Base-by-base conservation (phyloP, 768 basidiomycete species). In the Filobasidium floriforme region DNA sequence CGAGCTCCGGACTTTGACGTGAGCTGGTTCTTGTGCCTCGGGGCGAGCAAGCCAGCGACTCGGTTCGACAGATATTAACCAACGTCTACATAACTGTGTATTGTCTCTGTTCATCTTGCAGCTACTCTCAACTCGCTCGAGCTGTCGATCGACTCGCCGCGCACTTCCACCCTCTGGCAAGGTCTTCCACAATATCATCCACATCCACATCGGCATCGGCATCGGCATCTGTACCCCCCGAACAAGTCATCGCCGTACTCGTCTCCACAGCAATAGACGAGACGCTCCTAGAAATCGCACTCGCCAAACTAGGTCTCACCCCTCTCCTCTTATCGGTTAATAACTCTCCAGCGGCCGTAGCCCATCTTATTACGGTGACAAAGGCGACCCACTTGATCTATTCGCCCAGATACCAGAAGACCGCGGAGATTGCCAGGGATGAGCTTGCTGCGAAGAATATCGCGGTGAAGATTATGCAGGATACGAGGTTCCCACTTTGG, bases 291-390 rank as follows among this genome's bases (percentile, higher is more conserved):
- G 80, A 82, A 66, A 77, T 81, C 57, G 81, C 81, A 1, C 77
- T 82, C 15, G 75, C 77, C 24, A 82, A 81, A 70, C 72, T 82
- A 60, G 81, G 79, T 26, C 72, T 81, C 14, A 70, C 79, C 10
- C 70, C 81, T 15, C 73, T 82, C 14, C 71, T 82, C 1, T 65
- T 82, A 15, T 81, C 81, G 9, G 77, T 80, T 63, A 83, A 83
- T 68, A 84, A 84, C 71, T 83, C 83, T 0, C 77, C 81, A 0
- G 73, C 79, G 5, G 83, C 83, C 5, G 79, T 82, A 28, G 82
- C 82, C 0, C 80, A 83, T 67, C 76, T 85, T 22, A 73, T 83
- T 67, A 76, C 78, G 29, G 66, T 76, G 19, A 82, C 81, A 18
- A 74, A 79, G 12, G 68, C 79, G 0, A 70, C 77, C 0, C 79